These are phyloP conservation scores for Cryptococcus sp. DNA, from an alignment of 1,284 basidiomycete genomes.

Conservation along the genomic window DNA sequence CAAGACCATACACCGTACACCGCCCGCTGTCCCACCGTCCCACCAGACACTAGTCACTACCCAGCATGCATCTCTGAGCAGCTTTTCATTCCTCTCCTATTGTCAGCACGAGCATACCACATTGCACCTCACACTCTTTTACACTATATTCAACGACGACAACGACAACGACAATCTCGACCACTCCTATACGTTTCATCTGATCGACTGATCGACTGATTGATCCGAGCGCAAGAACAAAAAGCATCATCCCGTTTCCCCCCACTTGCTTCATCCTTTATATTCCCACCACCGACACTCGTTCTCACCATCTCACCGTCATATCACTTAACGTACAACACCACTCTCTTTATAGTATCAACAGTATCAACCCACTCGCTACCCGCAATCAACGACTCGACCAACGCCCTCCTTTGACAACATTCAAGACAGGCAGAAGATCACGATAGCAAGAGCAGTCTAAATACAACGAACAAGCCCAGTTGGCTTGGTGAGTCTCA, in stretches of 20 bases:
- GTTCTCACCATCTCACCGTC: neutral
- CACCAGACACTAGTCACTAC: too few species aligned
- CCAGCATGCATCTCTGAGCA: neutral
- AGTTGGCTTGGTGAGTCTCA: constrained; percentile 2
- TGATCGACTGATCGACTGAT: too few species aligned
- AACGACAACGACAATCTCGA: neutral
- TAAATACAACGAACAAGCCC: neutral
- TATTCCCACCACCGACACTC: constrained; percentile 1
- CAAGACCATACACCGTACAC: too few species aligned
- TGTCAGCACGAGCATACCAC: too few species aligned
- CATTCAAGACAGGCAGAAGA: neutral
- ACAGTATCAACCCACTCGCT: too few species aligned
- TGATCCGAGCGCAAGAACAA: neutral
- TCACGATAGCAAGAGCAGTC: too few species aligned
- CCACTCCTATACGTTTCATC: neutral
- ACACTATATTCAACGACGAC: too few species aligned
- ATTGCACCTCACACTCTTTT: too few species aligned
- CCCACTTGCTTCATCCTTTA: neutral
- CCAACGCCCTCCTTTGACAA: neutral
- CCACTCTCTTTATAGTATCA: neutral
- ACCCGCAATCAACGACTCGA: neutral
- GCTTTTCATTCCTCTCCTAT: neutral
- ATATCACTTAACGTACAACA: neutral
- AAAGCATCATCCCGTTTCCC: neutral
- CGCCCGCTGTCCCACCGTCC: too few species aligned